These are phyloP conservation scores for Echeveria elegans DNA, from an alignment of 164 flowering plant genomes.

Conservation along the genomic window DNA sequence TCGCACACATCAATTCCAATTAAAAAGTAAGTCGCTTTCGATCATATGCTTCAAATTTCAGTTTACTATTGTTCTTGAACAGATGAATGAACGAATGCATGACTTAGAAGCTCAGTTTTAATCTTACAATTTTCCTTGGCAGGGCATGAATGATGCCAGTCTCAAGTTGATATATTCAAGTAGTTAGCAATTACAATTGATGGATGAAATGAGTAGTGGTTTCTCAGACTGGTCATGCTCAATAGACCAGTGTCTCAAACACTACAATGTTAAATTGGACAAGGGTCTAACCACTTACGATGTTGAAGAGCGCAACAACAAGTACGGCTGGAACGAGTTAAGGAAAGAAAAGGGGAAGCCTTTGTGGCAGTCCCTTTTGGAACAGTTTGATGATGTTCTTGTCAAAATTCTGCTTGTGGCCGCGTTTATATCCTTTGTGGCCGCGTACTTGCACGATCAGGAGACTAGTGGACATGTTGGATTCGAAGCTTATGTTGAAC, in stretches of 20 bases:
- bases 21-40: neutral
- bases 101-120: neutral
- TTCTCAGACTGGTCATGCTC: slow-evolving; percentile 82
- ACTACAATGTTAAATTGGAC: slow-evolving; percentile 56
- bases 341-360: slow-evolving; percentile 76
- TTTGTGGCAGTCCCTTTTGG: slow-evolving; percentile 58
- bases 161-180: neutral
- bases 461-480: slow-evolving; percentile 44
- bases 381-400: slow-evolving; percentile 84
- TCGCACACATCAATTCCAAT: neutral
- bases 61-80: too few species aligned
- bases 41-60: neutral
- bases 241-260: slow-evolving; percentile 77
- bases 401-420: slow-evolving; percentile 76
- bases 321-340: slow-evolving; percentile 80
- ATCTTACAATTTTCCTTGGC: neutral
- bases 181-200: slow-evolving; percentile 2
- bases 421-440: slow-evolving; percentile 62
- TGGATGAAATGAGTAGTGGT: slow-evolving; percentile 44
- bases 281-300: slow-evolving; percentile 64
- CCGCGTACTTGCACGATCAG: slow-evolving; percentile 47
- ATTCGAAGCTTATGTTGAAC: slow-evolving; percentile 74
- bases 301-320: slow-evolving; percentile 51
- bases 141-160: neutral
- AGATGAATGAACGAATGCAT: too few species aligned